Evolutionary conservation across 352 stramenopile species (phyloP).

Genomic region (Phytophthora syringae): DNA sequence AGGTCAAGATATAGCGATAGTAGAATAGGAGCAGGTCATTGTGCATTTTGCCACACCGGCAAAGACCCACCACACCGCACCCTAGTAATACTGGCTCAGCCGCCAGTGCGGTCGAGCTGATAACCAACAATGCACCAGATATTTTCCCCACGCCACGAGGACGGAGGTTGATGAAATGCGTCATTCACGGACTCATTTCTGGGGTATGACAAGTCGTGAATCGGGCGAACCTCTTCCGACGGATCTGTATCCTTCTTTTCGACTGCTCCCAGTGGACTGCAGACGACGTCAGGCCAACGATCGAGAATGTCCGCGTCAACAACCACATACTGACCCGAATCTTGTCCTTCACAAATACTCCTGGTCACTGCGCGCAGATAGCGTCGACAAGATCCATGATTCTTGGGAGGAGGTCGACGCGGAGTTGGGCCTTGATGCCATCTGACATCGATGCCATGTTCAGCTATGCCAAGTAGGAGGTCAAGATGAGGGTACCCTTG

Average conservation of each 20-base stretch:
- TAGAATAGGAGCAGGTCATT: no score
- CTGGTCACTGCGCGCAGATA: slow-evolving; percentile 8
- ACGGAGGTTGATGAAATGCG: no score
- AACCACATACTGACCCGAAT: slow-evolving; percentile 22
- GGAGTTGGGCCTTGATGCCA: neutral
- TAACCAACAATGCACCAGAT: no score
- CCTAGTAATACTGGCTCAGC: no score
- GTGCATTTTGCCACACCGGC: no score
- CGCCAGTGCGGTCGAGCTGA: no score
- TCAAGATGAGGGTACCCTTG: slow-evolving; percentile 3
- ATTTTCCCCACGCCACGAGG: no score
- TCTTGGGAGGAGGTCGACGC: neutral
- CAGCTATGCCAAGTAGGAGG: neutral
- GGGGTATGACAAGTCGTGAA: slow-evolving; percentile 23
- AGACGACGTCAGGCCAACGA: slow-evolving; percentile 8
- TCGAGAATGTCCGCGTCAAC: slow-evolving; percentile 10
- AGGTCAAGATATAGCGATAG: no score
- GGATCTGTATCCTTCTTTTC: slow-evolving; percentile 23
- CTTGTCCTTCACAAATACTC: slow-evolving; percentile 16
- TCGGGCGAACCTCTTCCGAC: slow-evolving; percentile 5
- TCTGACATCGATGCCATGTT: neutral
- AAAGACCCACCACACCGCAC: no score
- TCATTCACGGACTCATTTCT: neutral
- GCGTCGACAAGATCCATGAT: slow-evolving; percentile 5
- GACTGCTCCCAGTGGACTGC: slow-evolving; percentile 16